Percentiles rank a stretch among this genome's conserved stretches.
phyloP scores from a whole-genome alignment of 192 early-diverging fungal genomes.

The Backusella westeae region DNA sequence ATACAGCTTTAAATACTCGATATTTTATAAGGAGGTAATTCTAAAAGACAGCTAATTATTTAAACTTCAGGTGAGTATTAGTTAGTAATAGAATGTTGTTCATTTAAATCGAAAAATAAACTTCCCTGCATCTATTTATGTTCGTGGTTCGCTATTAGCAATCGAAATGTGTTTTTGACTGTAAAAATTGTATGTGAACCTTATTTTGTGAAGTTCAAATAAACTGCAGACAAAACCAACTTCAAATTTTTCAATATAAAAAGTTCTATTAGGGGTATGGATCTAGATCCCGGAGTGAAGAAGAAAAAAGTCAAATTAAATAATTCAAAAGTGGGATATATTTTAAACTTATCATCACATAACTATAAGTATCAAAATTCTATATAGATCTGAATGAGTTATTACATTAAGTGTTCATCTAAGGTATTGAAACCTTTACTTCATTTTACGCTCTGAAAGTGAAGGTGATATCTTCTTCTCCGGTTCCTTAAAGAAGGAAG shows the following conservation, averaged over 20 bases:
- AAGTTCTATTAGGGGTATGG: neutral
- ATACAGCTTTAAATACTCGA: neutral
- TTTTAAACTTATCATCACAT: no score
- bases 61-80: neutral
- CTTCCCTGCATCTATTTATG: neutral
- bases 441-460: no score
- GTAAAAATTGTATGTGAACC: neutral
- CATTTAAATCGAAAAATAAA: neutral
- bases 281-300: neutral
- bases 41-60: neutral
- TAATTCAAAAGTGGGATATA: neutral
- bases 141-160: neutral
- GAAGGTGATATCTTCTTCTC: no score
- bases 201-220: neutral
- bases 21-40: neutral
- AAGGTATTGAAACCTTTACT: no score
- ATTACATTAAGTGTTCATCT: no score
- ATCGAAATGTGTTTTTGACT: neutral
- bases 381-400: no score
- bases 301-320: neutral
- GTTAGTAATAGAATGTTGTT: neutral
- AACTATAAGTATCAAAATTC: no score
- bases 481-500: no score
- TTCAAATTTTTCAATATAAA: neutral
- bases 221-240: neutral